phyloP scores from a whole-genome alignment of 495 filamentous ascomycete species.

The Hypoxylon intermedium region DNA sequence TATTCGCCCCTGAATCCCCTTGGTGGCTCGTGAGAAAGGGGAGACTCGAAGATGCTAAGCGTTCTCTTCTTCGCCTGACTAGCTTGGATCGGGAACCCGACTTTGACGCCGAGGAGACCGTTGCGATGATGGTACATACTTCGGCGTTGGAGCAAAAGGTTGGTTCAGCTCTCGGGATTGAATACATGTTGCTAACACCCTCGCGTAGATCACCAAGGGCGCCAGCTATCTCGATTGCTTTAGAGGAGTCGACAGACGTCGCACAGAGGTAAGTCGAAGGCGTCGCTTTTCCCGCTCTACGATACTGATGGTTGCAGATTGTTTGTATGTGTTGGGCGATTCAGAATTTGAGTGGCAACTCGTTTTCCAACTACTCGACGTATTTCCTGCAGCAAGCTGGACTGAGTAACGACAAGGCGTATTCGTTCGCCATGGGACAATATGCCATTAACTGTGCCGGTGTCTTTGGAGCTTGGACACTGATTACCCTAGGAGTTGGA shows the following conservation, averaged over 20 bases:
- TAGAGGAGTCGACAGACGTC: conserved; percentile 72
- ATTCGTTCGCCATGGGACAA: conserved; percentile 74
- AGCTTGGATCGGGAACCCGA: conserved; percentile 62
- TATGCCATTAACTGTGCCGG: conserved; percentile 79
- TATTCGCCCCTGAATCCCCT: conserved; percentile 76
- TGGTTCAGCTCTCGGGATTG: background rate
- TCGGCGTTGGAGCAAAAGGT: conserved; percentile 73
- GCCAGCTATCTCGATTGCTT: conserved; percentile 79
- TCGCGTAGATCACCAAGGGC: conserved; percentile 61
- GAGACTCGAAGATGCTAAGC: conserved; percentile 70
- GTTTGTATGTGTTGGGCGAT: conserved; percentile 84
- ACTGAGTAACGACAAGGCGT: conserved; percentile 63
- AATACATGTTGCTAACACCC: background rate
- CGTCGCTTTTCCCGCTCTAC: background rate
- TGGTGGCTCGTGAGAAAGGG: conserved; percentile 85
- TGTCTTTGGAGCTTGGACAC: conserved; percentile 74
- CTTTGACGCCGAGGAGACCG: conserved; percentile 76
- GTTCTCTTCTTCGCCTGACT: conserved; percentile 70
- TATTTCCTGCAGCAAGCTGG: conserved; percentile 81
- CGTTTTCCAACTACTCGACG: conserved; percentile 81
- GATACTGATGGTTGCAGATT: conserved; percentile 51
- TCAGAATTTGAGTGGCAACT: conserved; percentile 79
- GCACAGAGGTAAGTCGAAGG: conserved; percentile 62
- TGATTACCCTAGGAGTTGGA: conserved; percentile 73
- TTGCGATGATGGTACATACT: conserved; percentile 87